These are phyloP conservation scores for Pascua sp. DNA, from an alignment of 1,284 basidiomycete species.

Conservation along the genomic window DNA sequence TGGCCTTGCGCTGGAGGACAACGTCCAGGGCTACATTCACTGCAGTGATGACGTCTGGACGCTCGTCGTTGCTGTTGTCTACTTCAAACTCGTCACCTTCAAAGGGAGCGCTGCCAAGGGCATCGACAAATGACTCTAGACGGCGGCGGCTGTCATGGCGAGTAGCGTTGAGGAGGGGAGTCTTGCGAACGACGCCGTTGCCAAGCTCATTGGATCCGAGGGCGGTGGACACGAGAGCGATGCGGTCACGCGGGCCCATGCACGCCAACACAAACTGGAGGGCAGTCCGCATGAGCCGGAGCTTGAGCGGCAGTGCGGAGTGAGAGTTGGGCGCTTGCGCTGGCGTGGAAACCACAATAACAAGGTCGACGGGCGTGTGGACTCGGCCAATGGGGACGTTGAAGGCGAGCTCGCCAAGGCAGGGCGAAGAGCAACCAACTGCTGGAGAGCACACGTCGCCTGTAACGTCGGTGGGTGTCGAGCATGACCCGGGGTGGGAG, in stretches of 20 bases:
- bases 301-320: slow-evolving; percentile 60
- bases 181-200: slow-evolving; percentile 74
- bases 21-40: slow-evolving; percentile 91
- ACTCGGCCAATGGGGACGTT: slow-evolving; percentile 58
- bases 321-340: slow-evolving; percentile 70
- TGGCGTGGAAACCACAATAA: slow-evolving; percentile 85
- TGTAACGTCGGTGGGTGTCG: background rate
- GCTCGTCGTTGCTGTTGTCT: slow-evolving; percentile 75
- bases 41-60: slow-evolving; percentile 92
- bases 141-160: slow-evolving; percentile 64
- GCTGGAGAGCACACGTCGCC: background rate
- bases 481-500: no score
- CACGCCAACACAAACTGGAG: slow-evolving; percentile 78
- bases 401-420: slow-evolving; percentile 31
- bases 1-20: slow-evolving; percentile 84
- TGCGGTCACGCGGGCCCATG: slow-evolving; percentile 68
- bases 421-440: background rate
- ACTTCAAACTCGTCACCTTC: slow-evolving; percentile 61
- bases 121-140: slow-evolving; percentile 72
- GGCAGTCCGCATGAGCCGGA: slow-evolving; percentile 76
- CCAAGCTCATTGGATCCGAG: slow-evolving; percentile 68
- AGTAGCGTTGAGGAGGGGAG: slow-evolving; percentile 76
- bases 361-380: slow-evolving; percentile 85
- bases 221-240: slow-evolving; percentile 85
- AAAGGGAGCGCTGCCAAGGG: slow-evolving; percentile 53